Base-by-base conservation (phyloP, 2,329 filamentous ascomycete genomes). In the Trichophyton verrucosum region DNA sequence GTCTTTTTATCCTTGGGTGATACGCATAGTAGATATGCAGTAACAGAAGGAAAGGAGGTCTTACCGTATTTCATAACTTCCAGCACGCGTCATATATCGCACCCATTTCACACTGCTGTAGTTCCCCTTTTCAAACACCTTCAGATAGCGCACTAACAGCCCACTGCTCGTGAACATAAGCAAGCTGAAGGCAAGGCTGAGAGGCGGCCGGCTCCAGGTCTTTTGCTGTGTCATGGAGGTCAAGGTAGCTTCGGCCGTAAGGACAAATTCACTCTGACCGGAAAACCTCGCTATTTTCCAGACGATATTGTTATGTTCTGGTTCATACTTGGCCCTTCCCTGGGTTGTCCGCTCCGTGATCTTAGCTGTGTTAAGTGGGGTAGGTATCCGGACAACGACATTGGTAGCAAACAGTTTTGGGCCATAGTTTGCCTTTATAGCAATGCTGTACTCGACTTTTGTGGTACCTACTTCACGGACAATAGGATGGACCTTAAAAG, bases 41-140 rank as follows among this genome's bases (percentile, higher is more conserved):
- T 38, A 33, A 56, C 11, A 30, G 36, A 53, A 17, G 8, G 22
- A n/a, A 42, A 42, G 47, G 33, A 58, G 53, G 24, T 67, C 72
- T 49, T 73, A 95, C 86, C 91, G 82, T 72, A 99, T 96, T 77
- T 99, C 94, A 75, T 99, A 99, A 74, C 91, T 96, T 30, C 94
- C 94, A 15, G 92, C 94, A 66, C 92, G 85, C 17, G 94, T 99
- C 94, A 99, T 97, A 75, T 99, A 99, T 68, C 94, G 81, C 68
- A 99, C 94, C 94, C 94, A 99, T 76, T 99, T 99, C 57, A 99
- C 94, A 71, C 91, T 96, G 64, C 89, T 95, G 74, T 99, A 99
- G 75, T 97, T 97, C 75, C 84, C 94, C 85, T 99, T 99, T 78
- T 99, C 94, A 77, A 99, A 99, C 1, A 99, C 94, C 77, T 99